Evolutionary conservation across 164 flowering plant genomes (phyloP).

Genomic region (Liquidambar formosana): DNA sequence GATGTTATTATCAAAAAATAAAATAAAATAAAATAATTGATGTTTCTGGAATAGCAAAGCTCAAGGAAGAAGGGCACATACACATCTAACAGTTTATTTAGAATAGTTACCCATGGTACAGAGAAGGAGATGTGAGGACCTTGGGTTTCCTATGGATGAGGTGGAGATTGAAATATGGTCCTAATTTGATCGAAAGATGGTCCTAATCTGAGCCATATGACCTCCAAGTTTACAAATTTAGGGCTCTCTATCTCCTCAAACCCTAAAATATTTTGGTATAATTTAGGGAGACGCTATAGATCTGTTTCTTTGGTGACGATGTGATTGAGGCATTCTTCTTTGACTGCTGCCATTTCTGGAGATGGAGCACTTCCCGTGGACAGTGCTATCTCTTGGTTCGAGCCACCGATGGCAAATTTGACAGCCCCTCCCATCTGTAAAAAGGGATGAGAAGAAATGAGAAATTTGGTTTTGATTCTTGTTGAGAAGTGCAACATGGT

Average conservation of each 20-base stretch:
- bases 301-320: slow-evolving; percentile 76
- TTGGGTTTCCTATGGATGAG: slow-evolving; percentile 64
- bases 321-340: slow-evolving; percentile 62
- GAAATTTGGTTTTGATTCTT: no score
- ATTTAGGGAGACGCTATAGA: slow-evolving; percentile 71
- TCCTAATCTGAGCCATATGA: slow-evolving; percentile 68
- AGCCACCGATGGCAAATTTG: no score
- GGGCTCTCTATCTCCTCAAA: slow-evolving; percentile 81
- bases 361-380: no score
- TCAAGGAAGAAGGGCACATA: not conserved
- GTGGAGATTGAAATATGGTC: no score
- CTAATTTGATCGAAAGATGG: slow-evolving; percentile 35
- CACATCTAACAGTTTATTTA: not conserved
- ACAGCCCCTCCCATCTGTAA: no score
- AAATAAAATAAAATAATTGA: no score
- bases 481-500: no score
- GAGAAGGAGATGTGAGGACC: slow-evolving; percentile 81
- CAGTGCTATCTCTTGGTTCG: no score
- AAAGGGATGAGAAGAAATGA: no score
- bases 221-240: slow-evolving; percentile 56
- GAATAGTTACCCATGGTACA: slow-evolving; percentile 28
- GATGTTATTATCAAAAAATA: no score
- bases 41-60: no score
- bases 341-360: slow-evolving; percentile 45
- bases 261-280: slow-evolving; percentile 83